These are phyloP conservation scores for Cystofilobasidium ferigula DNA, from an alignment of 768 basidiomycete species.

Conservation along the genomic window DNA sequence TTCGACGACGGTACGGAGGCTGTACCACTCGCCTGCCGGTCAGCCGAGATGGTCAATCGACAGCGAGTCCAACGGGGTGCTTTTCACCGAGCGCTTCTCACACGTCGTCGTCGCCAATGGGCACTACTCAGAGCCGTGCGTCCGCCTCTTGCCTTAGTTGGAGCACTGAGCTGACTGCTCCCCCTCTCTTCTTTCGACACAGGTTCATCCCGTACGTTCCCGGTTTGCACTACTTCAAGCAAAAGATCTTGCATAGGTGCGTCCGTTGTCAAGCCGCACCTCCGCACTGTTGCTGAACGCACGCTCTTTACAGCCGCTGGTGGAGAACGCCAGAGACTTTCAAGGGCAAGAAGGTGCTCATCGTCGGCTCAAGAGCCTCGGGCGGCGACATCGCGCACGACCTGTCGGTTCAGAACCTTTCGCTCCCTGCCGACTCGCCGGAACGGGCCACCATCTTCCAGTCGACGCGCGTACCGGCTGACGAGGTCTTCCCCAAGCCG, in stretches of 20 bases:
- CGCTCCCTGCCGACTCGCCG: neutral
- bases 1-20: slow-evolving; percentile 1
- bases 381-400: slow-evolving; percentile 20
- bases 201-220: slow-evolving; percentile 19
- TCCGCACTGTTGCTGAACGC: neutral
- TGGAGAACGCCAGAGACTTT: slow-evolving; percentile 7
- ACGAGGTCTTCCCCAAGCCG: slow-evolving; percentile 5
- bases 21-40: slow-evolving; percentile 9
- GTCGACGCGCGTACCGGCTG: neutral
- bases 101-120: slow-evolving; percentile 22
- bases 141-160: neutral
- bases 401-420: slow-evolving; percentile 10
- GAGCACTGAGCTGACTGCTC: neutral
- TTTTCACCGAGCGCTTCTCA: neutral
- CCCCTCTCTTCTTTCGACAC: neutral
- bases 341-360: slow-evolving; percentile 9
- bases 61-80: slow-evolving; percentile 8
- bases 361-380: slow-evolving; percentile 17
- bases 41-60: slow-evolving; percentile 13
- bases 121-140: slow-evolving; percentile 14
- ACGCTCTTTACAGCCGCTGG: slow-evolving; percentile 5
- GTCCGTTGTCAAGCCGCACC: neutral
- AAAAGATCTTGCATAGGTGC: slow-evolving; percentile 5
- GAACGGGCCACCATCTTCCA: slow-evolving; percentile 11
- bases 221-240: slow-evolving; percentile 13